Percentiles rank a stretch among this genome's conserved stretches.
Evolutionary conservation across 306 rosid species (phyloP).

Genomic region (Vigna trinervia): DNA sequence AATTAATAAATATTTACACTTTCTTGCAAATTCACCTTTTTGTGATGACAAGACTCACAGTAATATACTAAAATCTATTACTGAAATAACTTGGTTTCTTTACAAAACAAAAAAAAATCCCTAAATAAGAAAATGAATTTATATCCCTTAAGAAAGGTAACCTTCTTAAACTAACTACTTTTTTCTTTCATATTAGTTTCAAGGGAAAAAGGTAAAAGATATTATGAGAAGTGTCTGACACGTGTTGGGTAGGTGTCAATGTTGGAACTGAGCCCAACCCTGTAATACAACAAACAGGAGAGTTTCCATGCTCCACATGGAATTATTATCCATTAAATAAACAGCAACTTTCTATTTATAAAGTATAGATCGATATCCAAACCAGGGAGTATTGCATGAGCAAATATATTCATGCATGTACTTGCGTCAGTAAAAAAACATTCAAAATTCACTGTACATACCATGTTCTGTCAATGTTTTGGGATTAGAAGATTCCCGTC

Average conservation of each 20-base stretch:
- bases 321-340: neutral
- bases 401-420: conserved; percentile 25
- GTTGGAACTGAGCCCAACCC: neutral
- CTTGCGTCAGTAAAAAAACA: neutral
- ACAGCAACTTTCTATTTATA: neutral
- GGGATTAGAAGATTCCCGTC: conserved; percentile 52
- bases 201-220: neutral
- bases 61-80: neutral
- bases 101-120: neutral
- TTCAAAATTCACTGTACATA: conserved; percentile 43
- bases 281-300: neutral
- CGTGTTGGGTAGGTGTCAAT: neutral
- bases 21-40: neutral
- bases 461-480: conserved; percentile 49
- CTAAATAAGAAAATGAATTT: neutral
- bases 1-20: neutral
- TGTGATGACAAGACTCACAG: neutral
- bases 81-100: neutral
- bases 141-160: neutral
- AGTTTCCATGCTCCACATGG: neutral
- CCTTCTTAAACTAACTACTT: neutral
- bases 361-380: conserved; percentile 21
- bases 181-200: neutral
- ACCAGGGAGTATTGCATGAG: neutral
- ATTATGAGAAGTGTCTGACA: neutral